These are phyloP conservation scores for Phlegmacium glaucopus DNA, from an alignment of 768 basidiomycete genomes.

Conservation along the genomic window DNA sequence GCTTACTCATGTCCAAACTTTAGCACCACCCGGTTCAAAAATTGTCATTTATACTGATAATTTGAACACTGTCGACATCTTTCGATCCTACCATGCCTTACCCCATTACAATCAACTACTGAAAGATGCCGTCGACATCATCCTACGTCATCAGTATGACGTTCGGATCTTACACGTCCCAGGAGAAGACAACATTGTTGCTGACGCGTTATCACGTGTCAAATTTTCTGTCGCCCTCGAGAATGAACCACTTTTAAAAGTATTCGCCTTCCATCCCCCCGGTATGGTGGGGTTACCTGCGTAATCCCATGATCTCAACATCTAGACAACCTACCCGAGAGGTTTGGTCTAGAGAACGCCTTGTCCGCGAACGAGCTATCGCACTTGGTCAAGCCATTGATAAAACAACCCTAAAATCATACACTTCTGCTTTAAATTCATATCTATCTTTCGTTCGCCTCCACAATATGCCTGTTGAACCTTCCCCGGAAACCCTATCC, in stretches of 20 bases:
- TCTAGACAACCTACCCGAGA: conserved; percentile 28
- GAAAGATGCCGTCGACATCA: background rate
- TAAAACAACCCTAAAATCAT: conserved; percentile 11
- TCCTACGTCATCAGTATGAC: conserved; percentile 29
- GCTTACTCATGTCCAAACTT: background rate
- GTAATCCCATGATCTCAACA: background rate
- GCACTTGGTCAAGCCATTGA: conserved; percentile 22
- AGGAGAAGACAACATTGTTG: conserved; percentile 28
- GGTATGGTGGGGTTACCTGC: background rate
- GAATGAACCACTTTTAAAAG: background rate
- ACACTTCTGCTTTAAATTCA: conserved; percentile 27
- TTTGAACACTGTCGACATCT: background rate
- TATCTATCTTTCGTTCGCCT: conserved; percentile 24
- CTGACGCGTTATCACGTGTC: conserved; percentile 30
- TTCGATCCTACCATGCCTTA: background rate
- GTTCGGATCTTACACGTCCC: conserved; percentile 19
- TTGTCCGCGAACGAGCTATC: conserved; percentile 24
- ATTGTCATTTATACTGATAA: background rate
- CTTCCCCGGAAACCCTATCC: conserved; percentile 21
- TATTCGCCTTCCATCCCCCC: background rate
- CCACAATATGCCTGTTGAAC: conserved; percentile 24
- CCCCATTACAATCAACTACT: background rate
- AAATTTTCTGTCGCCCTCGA: background rate
- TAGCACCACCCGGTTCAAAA: background rate
- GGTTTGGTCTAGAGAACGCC: conserved; percentile 33